A percentile compares a stretch with the other conserved stretches of the same genome.
phyloP scores from a whole-genome alignment of 1,284 basidiomycete species.

The Coriolopsis trogii region DNA sequence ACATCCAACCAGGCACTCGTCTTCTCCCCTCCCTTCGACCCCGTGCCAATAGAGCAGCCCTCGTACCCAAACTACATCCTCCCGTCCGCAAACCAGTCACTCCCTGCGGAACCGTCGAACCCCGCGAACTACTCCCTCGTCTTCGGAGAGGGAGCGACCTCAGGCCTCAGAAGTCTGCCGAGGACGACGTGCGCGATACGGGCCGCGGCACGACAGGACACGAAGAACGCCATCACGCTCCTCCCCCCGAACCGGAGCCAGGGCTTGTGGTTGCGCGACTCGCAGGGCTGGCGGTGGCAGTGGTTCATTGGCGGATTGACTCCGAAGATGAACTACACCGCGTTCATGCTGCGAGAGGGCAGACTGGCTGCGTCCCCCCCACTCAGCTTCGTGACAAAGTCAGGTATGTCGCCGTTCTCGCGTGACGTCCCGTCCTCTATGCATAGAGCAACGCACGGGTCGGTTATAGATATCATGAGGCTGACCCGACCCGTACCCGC shows the following conservation, averaged over 20 bases:
- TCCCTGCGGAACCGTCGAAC: constrained; percentile 41
- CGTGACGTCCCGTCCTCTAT: background rate
- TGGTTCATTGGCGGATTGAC: constrained; percentile 63
- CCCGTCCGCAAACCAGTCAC: constrained; percentile 55
- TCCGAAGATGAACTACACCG: constrained; percentile 73
- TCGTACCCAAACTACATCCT: constrained; percentile 84
- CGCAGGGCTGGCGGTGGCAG: constrained; percentile 64
- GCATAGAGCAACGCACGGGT: too few species aligned
- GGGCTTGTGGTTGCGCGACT: constrained; percentile 57
- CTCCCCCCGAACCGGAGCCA: constrained; percentile 32
- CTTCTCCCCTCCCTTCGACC: constrained; percentile 62
- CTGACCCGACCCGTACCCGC: too few species aligned
- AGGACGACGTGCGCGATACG: constrained; percentile 64
- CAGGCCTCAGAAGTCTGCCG: constrained; percentile 45
- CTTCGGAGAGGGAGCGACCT: constrained; percentile 47
- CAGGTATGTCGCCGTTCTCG: constrained; percentile 44
- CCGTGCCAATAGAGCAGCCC: constrained; percentile 41
- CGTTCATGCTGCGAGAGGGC: constrained; percentile 55
- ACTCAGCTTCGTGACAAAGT: constrained; percentile 71
- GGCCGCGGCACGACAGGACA: constrained; percentile 27
- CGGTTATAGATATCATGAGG: too few species aligned
- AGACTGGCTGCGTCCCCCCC: constrained; percentile 59
- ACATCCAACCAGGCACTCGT: constrained; percentile 76
- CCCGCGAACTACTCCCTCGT: constrained; percentile 58
- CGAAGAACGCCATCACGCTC: constrained; percentile 16